A percentile compares a stretch with the other conserved stretches of the same genome.
Evolutionary conservation across 2,329 filamentous ascomycete species (phyloP).

Genomic region (Hymenoscyphus infarciens): DNA sequence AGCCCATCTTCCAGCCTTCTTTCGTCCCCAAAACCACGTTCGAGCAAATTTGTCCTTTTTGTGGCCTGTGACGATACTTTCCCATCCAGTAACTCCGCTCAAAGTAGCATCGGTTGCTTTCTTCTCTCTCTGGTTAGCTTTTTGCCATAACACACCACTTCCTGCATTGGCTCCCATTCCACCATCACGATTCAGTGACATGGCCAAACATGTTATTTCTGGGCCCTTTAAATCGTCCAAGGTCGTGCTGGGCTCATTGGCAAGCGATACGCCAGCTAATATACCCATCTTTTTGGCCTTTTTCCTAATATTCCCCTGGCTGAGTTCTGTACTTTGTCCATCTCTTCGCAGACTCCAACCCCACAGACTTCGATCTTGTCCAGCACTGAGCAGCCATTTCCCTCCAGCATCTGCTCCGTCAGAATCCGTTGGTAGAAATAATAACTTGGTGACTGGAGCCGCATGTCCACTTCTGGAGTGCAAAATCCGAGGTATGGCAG

Average conservation of each 20-base stretch:
- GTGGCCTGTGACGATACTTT: conserved; percentile 93
- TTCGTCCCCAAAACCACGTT: conserved; percentile 98
- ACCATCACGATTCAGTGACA: conserved; percentile 88
- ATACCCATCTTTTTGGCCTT: conserved; percentile 87
- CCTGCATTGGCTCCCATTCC: conserved; percentile 83
- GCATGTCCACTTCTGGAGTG: conserved; percentile 88
- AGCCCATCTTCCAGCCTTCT: conserved; percentile 87
- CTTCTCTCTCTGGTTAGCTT: conserved; percentile 58
- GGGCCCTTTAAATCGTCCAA: conserved; percentile 81
- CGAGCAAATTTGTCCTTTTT: conserved; percentile 78
- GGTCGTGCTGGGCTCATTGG: conserved; percentile 58
- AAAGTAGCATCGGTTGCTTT: conserved; percentile 65
- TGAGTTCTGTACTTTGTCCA: conserved; percentile 89
- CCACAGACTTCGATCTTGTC: conserved; percentile 88
- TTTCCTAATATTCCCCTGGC: conserved; percentile 82
- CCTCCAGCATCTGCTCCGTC: conserved; percentile 85
- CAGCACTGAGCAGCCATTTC: conserved; percentile 92
- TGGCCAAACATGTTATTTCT: conserved; percentile 87
- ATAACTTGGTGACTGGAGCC: conserved; percentile 74
- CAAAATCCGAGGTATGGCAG: conserved; percentile 76
- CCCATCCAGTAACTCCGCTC: conserved; percentile 85
- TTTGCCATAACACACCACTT: conserved; percentile 79
- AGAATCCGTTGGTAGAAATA: conserved; percentile 83
- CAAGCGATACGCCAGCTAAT: conserved; percentile 52
- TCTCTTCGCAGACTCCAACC: conserved; percentile 93